A percentile compares a stretch with the other conserved stretches of the same genome.
These are phyloP conservation scores for Yamadazyma atmosphaerica DNA, from an alignment of 1,139 yeast genomes.

Conservation along the genomic window DNA sequence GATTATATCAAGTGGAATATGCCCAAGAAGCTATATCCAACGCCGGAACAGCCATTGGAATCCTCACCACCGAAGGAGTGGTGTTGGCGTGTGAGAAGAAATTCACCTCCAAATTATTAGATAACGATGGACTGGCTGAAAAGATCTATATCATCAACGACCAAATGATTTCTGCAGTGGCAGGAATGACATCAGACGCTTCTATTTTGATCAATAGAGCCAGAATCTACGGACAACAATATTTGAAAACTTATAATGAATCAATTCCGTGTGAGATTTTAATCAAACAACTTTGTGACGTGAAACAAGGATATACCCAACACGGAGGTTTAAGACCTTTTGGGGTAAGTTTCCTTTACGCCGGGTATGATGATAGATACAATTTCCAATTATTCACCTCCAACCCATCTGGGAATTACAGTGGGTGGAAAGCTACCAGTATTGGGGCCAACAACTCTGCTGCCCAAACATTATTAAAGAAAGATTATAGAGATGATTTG, in stretches of 20 bases:
- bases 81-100: conserved; percentile 96
- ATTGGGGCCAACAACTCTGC: conserved; percentile 97
- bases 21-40: conserved; percentile 97
- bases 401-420: conserved; percentile 95
- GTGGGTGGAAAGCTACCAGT: conserved; percentile 98
- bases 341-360: conserved; percentile 94
- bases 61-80: conserved; percentile 88
- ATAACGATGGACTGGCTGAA: conserved; percentile 92
- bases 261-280: conserved; percentile 89
- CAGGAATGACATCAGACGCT: conserved; percentile 98
- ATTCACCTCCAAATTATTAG: conserved; percentile 86
- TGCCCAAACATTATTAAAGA: conserved; percentile 92
- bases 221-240: conserved; percentile 80
- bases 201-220: conserved; percentile 87
- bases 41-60: conserved; percentile 97
- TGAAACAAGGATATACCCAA: conserved; percentile 97
- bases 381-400: conserved; percentile 93
- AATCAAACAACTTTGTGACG: conserved; percentile 86
- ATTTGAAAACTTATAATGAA: conserved; percentile 83
- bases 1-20: conserved; percentile 93
- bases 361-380: conserved; percentile 90
- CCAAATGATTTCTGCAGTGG: conserved; percentile 90
- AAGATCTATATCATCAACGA: conserved; percentile 84
- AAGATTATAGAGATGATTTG: conserved; percentile 87
- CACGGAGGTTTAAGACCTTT: conserved; percentile 98